Evolutionary conservation across 2,329 filamentous ascomycete species (phyloP).

Genomic region (Stachybotrys echinatus): DNA sequence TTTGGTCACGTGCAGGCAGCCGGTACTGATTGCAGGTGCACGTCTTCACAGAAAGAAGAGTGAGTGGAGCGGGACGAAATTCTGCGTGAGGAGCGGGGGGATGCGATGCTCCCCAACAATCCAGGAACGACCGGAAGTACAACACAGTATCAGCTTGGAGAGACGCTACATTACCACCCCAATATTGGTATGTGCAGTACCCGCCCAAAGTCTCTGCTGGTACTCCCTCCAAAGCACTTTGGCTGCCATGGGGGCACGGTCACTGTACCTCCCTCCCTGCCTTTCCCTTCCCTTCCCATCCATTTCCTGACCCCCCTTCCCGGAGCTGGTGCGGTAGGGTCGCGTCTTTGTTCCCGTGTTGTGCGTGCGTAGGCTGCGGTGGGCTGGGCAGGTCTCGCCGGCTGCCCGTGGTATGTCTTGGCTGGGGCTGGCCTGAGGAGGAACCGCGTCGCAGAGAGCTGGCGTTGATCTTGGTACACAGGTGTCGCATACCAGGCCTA

Average conservation of each 20-base stretch:
- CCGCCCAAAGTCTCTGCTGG: conserved; percentile 28
- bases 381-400: not conserved
- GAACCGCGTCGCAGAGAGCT: not conserved
- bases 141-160: conserved; percentile 30
- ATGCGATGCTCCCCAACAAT: conserved; percentile 22
- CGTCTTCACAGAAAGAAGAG: conserved; percentile 15
- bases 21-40: not conserved
- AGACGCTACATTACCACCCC: conserved; percentile 25
- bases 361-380: not conserved
- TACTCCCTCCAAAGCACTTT: conserved; percentile 12
- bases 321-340: not conserved
- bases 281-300: not conserved
- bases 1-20: not conserved
- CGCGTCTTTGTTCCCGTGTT: not conserved
- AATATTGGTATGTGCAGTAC: conserved; percentile 29
- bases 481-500: too few species aligned
- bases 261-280: conserved; percentile 15
- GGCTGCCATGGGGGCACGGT: not conserved
- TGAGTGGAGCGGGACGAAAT: conserved; percentile 19
- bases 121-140: conserved; percentile 19
- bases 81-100: conserved; percentile 19
- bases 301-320: too few species aligned
- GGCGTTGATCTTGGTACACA: not conserved
- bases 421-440: too few species aligned
- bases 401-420: not conserved